Percentiles rank a stretch among this genome's conserved stretches.
phyloP scores from a whole-genome alignment of 2,329 filamentous ascomycete species.

The Calycina herbarum region DNA sequence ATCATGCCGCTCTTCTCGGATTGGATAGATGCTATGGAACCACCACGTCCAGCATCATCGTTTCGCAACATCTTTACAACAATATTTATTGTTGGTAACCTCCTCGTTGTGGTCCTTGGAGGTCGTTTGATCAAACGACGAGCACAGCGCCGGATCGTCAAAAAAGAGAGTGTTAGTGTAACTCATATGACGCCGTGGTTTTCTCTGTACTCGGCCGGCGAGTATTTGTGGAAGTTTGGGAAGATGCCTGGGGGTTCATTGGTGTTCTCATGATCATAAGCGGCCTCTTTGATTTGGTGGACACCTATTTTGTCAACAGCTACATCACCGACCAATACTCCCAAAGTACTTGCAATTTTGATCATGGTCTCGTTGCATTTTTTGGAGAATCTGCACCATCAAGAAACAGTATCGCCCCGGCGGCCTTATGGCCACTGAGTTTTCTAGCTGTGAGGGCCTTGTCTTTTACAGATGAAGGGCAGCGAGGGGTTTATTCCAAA shows the following conservation, averaged over 20 bases:
- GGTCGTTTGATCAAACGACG: constrained; percentile 17
- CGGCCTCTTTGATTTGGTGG: constrained; percentile 10
- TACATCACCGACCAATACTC: background rate
- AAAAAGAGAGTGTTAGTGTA: constrained; percentile 12
- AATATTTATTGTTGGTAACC: constrained; percentile 14
- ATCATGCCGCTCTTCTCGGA: background rate
- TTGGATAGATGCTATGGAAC: background rate
- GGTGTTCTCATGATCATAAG: constrained; percentile 18
- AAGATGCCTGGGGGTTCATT: constrained; percentile 17
- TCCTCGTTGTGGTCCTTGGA: constrained; percentile 12
- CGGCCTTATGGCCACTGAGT: background rate
- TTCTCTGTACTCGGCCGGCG: constrained; percentile 9
- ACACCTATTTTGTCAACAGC: constrained; percentile 15
- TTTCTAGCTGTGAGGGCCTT: background rate
- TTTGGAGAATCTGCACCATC: background rate
- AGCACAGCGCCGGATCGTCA: constrained; percentile 14
- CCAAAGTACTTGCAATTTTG: background rate
- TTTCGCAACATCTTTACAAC: constrained; percentile 15
- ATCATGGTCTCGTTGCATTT: background rate
- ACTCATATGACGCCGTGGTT: constrained; percentile 17
- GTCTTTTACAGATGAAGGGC: no score
- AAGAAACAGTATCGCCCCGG: background rate
- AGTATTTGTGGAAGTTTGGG: constrained; percentile 5
- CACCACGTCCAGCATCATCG: background rate
- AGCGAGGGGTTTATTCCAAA: background rate